A percentile compares a stretch with the other conserved stretches of the same genome.
These are phyloP conservation scores for Talaromyces ruber DNA, from an alignment of 495 filamentous ascomycete genomes.

Conservation along the genomic window DNA sequence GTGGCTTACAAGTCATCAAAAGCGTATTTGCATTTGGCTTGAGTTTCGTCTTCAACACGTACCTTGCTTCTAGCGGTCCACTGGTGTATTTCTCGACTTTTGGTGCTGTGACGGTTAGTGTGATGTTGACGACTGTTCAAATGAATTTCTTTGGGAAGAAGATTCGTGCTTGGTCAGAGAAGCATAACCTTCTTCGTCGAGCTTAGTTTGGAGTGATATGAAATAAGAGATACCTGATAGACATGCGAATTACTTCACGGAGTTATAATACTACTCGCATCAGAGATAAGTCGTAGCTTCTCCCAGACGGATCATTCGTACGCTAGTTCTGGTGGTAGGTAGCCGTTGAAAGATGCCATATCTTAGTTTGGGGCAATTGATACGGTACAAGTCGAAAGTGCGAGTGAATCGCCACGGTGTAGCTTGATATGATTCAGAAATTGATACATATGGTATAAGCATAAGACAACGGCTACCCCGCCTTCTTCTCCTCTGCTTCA, in stretches of 20 bases:
- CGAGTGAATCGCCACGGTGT: too few relatives aligned
- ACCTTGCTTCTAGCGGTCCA: neutral
- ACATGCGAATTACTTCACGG: neutral
- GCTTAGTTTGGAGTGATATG: neutral
- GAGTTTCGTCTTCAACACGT: neutral
- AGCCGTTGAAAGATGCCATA: too few relatives aligned
- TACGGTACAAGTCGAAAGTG: too few relatives aligned
- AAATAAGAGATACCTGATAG: neutral
- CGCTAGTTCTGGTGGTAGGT: too few relatives aligned
- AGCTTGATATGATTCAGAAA: too few relatives aligned
- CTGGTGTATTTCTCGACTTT: neutral
- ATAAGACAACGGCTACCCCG: neutral
- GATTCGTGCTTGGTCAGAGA: neutral
- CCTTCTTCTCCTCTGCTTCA: neutral
- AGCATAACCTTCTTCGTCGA: neutral
- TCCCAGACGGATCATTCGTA: neutral
- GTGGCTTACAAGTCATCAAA: neutral
- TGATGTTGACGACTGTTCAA: neutral
- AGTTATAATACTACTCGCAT: neutral
- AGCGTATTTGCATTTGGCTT: neutral
- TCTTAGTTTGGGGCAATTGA: too few relatives aligned
- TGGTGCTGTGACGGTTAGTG: neutral
- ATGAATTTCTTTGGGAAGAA: neutral
- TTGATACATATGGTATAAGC: too few relatives aligned
- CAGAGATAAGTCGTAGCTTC: neutral